phyloP scores from a whole-genome alignment of 1,284 basidiomycete genomes.

The Malassezia yamatoensis region DNA sequence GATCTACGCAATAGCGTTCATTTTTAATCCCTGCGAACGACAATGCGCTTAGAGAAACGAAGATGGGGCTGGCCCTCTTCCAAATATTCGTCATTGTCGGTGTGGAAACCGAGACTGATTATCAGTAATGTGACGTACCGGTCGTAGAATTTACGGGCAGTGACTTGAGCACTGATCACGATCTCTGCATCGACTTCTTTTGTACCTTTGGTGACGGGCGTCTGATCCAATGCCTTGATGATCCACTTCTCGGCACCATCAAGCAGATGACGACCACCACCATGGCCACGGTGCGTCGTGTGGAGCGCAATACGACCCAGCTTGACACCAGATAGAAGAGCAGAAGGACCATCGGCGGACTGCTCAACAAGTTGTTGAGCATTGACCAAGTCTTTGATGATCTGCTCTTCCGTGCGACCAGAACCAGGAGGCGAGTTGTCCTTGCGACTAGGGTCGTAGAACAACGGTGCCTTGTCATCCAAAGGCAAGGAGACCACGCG shows the following conservation, averaged over 20 bases:
- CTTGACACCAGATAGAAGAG: constrained; percentile 14
- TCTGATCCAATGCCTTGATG: not conserved
- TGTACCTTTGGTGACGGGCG: not conserved
- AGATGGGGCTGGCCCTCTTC: constrained; percentile 16
- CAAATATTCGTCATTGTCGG: constrained; percentile 5
- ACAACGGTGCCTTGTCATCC: not conserved
- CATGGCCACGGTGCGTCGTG: constrained; percentile 1
- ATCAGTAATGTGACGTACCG: not conserved
- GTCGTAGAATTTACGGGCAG: constrained; percentile 14
- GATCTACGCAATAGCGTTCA: not conserved
- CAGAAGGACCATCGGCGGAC: not conserved
- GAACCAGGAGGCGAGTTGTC: constrained; percentile 2
- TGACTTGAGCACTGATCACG: constrained; percentile 9
- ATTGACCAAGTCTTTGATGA: not conserved
- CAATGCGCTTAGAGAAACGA: constrained; percentile 3
- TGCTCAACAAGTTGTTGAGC: not conserved
- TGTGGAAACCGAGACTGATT: not conserved
- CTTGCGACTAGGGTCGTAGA: not conserved
- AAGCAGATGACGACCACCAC: constrained; percentile 5
- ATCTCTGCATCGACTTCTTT: not conserved
- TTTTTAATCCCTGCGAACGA: not conserved
- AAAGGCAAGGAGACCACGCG: constrained; percentile 7
- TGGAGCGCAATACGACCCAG: constrained; percentile 11
- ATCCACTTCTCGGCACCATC: constrained; percentile 12
- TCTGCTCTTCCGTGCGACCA: constrained; percentile 3